Percentiles rank a stretch among this genome's conserved stretches.
Evolutionary conservation across 306 rosid genomes (phyloP).

Genomic region (Citrullus mucosospermus): DNA sequence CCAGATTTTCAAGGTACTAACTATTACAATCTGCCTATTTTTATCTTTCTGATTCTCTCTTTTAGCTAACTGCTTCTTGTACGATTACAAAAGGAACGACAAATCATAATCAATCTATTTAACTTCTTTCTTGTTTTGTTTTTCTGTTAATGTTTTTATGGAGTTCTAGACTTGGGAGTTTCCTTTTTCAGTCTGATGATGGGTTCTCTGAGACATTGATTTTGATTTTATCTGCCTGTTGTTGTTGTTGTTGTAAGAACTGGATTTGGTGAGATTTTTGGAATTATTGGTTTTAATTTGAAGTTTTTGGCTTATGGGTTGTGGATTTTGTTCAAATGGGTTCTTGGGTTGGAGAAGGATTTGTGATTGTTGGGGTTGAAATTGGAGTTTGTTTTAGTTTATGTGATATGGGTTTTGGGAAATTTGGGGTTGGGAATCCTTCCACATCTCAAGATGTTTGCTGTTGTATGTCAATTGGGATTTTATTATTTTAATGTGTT

Average conservation of each 20-base stretch:
- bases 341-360: neutral
- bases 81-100: neutral
- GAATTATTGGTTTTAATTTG: neutral
- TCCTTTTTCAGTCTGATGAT: neutral
- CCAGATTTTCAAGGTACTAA: constrained; percentile 80
- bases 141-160: neutral
- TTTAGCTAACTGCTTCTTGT: neutral
- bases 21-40: neutral
- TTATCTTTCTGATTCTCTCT: neutral
- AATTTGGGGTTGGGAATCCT: neutral
- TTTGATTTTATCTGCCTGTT: constrained; percentile 6
- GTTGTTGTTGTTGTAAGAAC: neutral
- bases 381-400: neutral
- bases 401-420: neutral
- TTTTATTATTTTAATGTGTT: neutral
- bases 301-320: neutral
- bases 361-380: neutral
- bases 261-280: neutral
- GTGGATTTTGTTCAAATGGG: neutral
- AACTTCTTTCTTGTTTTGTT: neutral
- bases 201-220: constrained; percentile 22
- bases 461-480: neutral
- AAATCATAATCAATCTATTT: neutral
- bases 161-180: neutral
- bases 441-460: constrained; percentile 12